These are phyloP conservation scores for Lichenothelia convexa DNA, from an alignment of 495 filamentous ascomycete genomes.

Conservation along the genomic window DNA sequence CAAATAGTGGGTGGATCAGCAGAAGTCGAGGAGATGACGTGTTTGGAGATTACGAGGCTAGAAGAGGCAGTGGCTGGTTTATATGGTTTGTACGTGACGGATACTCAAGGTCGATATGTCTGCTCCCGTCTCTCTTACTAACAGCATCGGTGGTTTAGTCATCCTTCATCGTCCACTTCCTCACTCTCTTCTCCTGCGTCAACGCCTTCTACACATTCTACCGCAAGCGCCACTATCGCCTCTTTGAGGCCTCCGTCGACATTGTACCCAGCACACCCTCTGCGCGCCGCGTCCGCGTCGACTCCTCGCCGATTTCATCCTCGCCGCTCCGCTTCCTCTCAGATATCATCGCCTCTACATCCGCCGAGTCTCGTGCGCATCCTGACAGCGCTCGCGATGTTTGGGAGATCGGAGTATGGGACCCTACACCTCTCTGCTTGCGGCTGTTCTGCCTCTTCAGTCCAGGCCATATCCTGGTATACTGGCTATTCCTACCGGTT, in stretches of 20 bases:
- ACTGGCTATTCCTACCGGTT: constrained; percentile 72
- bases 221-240: constrained; percentile 67
- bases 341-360: constrained; percentile 36
- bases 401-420: constrained; percentile 90
- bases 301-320: constrained; percentile 61
- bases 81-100: constrained; percentile 63
- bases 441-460: constrained; percentile 81
- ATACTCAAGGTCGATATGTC: too few relatives aligned
- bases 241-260: constrained; percentile 77
- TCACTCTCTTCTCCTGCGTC: constrained; percentile 40
- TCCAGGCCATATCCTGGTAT: constrained; percentile 75
- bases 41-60: constrained; percentile 47
- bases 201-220: constrained; percentile 76
- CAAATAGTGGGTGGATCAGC: constrained; percentile 35
- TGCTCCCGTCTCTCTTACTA: constrained; percentile 3
- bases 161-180: constrained; percentile 45
- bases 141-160: constrained; percentile 28
- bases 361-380: constrained; percentile 60
- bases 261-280: constrained; percentile 59
- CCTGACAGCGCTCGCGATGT: constrained; percentile 75
- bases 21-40: constrained; percentile 45
- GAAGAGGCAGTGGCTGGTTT: constrained; percentile 36
- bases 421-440: constrained; percentile 67
- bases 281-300: constrained; percentile 73
- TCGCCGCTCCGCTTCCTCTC: constrained; percentile 66